Evolutionary conservation across 2,329 filamentous ascomycete genomes (phyloP), one percentile per base, ranked within the genome.

Genomic region (Teratosphaeriaceae sp.): DNA sequence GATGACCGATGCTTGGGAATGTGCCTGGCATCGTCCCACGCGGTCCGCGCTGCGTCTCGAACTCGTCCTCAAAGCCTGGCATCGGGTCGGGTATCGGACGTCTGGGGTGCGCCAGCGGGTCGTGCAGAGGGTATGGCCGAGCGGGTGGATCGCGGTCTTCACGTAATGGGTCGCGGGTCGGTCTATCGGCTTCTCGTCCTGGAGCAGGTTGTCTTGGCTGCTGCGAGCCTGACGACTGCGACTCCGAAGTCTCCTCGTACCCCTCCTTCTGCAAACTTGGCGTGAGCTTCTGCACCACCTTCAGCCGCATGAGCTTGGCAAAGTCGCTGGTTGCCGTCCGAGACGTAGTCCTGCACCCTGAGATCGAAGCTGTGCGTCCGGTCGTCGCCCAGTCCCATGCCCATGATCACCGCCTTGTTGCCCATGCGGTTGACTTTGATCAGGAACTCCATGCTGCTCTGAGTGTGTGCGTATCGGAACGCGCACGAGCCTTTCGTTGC

Each of bases 51-150:
- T 85, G 80, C 46, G 96, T 75, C 49, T 96, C 87, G 56, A 88
- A 83, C 58, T 96, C 88, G 61, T 98, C 90, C 52, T 97, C 92
- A 52, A 97, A 97, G 16, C 79, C 87, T 0, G 92, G 92, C 0
- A 90, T 89, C 1, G 84, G 79, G 52, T 75, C 67, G 0, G 89
- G 88, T 13, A 80, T 59, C 1, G 85, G 85, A 16, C 72, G 72
- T 31, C 76, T 71, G 0, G 75, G 80, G 12, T 76, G 15, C 70
- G 79, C 26, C 85, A 73, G n/a, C 78, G 81, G 57, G 37, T 63
- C 60, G 20, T 58, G 49, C 50, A 82, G 79, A 0, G 84, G 85
- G 50, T 81, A 77, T 3, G 84, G 84, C 12, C 77, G 74, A 15
- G 81, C 80, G 20, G 82, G 83, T 30, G 78, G 81, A 29, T 71